Conservation (phyloP, 495 filamentous ascomycete genomes). For the Opeltia flavorubescens region DNA sequence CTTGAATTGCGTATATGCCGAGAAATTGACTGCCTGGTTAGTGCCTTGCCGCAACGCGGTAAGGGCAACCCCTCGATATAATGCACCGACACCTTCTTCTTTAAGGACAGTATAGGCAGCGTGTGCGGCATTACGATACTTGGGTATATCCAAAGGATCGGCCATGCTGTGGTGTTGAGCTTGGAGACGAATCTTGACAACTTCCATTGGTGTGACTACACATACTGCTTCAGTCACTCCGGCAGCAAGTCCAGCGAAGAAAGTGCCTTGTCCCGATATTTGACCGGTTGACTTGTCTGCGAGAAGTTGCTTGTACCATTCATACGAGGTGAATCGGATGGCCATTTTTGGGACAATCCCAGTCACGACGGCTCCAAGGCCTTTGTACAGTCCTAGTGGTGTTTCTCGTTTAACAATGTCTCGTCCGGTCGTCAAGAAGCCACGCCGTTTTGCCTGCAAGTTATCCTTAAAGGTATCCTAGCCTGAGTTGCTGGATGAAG, state of each 20-base stretch:
- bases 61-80: conserved; percentile 87
- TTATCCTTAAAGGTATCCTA: conserved; percentile 11
- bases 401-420: conserved; percentile 87
- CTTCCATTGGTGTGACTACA: conserved; percentile 96
- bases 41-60: conserved; percentile 88
- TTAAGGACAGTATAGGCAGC: conserved; percentile 82
- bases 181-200: conserved; percentile 95
- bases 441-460: conserved; percentile 53
- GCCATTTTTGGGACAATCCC: conserved; percentile 99
- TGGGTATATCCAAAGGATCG: conserved; percentile 78
- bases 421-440: conserved; percentile 73
- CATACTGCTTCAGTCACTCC: conserved; percentile 93
- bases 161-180: conserved; percentile 93
- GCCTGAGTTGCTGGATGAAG: conserved; percentile 1
- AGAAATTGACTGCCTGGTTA: conserved; percentile 99
- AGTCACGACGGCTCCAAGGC: conserved; percentile 85
- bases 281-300: conserved; percentile 53
- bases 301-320: conserved; percentile 78
- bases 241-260: conserved; percentile 80
- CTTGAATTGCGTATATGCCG: conserved; percentile 91
- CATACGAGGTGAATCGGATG: conserved; percentile 95
- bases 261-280: conserved; percentile 63
- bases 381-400: conserved; percentile 87
- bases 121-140: conserved; percentile 96
- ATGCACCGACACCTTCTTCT: conserved; percentile 74